Conservation (phyloP, 352 stramenopile species). For the Phytophthora pistaciae region DNA sequence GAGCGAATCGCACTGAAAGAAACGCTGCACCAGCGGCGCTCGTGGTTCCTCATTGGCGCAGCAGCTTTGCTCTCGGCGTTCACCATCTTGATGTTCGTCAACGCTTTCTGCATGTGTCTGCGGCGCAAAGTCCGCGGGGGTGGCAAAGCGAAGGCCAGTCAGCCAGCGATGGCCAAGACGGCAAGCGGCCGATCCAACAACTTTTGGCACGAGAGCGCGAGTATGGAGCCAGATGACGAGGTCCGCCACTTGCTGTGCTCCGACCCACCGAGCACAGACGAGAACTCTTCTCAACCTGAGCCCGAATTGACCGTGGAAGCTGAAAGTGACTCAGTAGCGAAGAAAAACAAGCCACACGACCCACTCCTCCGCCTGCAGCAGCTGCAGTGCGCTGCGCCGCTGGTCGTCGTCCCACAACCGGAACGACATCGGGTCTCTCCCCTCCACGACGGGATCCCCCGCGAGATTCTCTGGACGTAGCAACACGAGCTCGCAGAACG, state of each 20-base stretch:
- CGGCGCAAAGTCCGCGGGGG: conserved; percentile 16
- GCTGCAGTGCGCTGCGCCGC: conserved; percentile 46
- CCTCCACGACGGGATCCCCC: conserved; percentile 1
- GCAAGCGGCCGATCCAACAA: conserved; percentile 20
- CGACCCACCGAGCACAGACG: conserved; percentile 19
- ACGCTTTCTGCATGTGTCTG: conserved; percentile 31
- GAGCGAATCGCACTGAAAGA: conserved; percentile 35
- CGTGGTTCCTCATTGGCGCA: conserved; percentile 45
- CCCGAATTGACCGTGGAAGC: conserved; percentile 9
- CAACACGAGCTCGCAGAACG: conserved; percentile 19
- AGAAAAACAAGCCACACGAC: background rate
- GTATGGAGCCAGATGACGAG: conserved; percentile 29
- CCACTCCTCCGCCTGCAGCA: conserved; percentile 26
- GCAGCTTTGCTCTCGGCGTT: conserved; percentile 29
- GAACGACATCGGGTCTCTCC: background rate
- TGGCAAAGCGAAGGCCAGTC: conserved; percentile 11
- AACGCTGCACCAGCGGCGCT: conserved; percentile 40
- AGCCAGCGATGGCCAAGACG: conserved; percentile 14
- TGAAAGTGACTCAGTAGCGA: conserved; percentile 1
- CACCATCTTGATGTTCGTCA: conserved; percentile 26
- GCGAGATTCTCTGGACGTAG: conserved; percentile 20
- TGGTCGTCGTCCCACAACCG: conserved; percentile 47
- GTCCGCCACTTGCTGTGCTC: conserved; percentile 27
- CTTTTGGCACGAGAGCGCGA: conserved; percentile 31
- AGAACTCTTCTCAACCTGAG: conserved; percentile 21